Evolutionary conservation across 495 filamentous ascomycete species (phyloP), one percentile per base, ranked within the genome.

Genomic region (Aspergillus nanangensis): DNA sequence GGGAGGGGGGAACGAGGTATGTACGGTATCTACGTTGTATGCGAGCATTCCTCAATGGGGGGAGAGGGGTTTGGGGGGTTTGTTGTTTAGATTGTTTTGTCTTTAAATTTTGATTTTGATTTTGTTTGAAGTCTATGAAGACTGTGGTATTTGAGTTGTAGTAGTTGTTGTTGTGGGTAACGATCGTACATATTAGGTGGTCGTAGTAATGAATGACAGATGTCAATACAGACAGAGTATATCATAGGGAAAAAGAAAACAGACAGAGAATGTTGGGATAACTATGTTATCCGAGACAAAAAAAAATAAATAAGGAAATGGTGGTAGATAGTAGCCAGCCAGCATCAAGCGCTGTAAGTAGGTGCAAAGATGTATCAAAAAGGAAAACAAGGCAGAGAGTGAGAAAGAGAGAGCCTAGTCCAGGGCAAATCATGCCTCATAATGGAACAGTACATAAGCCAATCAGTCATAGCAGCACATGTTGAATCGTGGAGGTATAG

Each of bases 391-490:
- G 21, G 22, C 17, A 21, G 34, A 13, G 24, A 24, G 42, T 13
- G n/a, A n/a, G n/a, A n/a, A n/a, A n/a, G n/a, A n/a, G n/a, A n/a
- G n/a, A n/a, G n/a, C n/a, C n/a, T n/a, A n/a, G n/a, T 8, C 8
- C 25, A 29, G 11, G 7, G 25, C 25, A 5, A 29, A 11, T 29
- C 25, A 11, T 29, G 38, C 38, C 33, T 38, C 23, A 37, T 38
- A 20, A 45, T 45, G 15, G 22, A 22, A 38, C 33, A 11, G 25
- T 29, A 29, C 25, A 29, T 29, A 11, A 29, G 22, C 29, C 14
- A 45, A 25, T 45, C 32, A 38, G 32, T 45, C 43, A 38, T 45
- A 38, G 43, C 43, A 38, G 43, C 43, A 20, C 8, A 22, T 35
- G 17, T 18, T n/a, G n/a, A n/a, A n/a, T n/a, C n/a, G n/a, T n/a